A percentile compares a stretch with the other conserved stretches of the same genome.
Conservation (phyloP, 2,329 filamentous ascomycete genomes). For the Colletotrichum lupini region DNA sequence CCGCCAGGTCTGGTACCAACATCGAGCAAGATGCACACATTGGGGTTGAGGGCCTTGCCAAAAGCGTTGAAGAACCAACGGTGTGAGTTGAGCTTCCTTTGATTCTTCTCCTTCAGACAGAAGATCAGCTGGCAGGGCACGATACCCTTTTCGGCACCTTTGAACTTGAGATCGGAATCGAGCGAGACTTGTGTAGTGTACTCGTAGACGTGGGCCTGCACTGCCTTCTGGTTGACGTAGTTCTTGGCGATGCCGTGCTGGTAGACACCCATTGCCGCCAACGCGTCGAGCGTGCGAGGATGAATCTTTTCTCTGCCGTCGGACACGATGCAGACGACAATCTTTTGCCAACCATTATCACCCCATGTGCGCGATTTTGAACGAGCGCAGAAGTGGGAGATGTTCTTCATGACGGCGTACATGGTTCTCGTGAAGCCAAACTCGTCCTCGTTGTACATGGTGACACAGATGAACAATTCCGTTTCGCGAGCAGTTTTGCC, state of each 20-base stretch:
- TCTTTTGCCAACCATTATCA: conserved; percentile 98
- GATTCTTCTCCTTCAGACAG: conserved; percentile 97
- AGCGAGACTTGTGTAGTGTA: conserved; percentile 98
- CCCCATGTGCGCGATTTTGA: conserved; percentile 96
- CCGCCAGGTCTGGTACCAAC: conserved; percentile 92
- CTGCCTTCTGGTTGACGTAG: conserved; percentile 93
- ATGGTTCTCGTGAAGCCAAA: conserved; percentile 97
- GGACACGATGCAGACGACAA: conserved; percentile 96
- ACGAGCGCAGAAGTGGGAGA: conserved; percentile 93
- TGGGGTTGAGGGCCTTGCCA: conserved; percentile 89
- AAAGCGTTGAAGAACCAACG: conserved; percentile 99
- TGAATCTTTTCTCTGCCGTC: conserved; percentile 93
- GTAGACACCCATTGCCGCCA: conserved; percentile 97
- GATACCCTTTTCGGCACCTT: conserved; percentile 98
- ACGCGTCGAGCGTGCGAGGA: conserved; percentile 89
- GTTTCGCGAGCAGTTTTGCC: conserved; percentile 87
- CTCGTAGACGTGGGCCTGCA: conserved; percentile 97
- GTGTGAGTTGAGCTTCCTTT: conserved; percentile 98
- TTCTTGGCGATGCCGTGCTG: conserved; percentile 99
- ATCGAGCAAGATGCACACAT: conserved; percentile 96
- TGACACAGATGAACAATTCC: conserved; percentile 95
- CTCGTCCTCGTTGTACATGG: conserved; percentile 99
- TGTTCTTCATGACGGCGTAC: conserved; percentile 99
- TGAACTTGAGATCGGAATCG: conserved; percentile 96
- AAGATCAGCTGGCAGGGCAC: conserved; percentile 99